Conservation (phyloP, 202 grass and related monocot species). For the Eragrostis tef region DNA sequence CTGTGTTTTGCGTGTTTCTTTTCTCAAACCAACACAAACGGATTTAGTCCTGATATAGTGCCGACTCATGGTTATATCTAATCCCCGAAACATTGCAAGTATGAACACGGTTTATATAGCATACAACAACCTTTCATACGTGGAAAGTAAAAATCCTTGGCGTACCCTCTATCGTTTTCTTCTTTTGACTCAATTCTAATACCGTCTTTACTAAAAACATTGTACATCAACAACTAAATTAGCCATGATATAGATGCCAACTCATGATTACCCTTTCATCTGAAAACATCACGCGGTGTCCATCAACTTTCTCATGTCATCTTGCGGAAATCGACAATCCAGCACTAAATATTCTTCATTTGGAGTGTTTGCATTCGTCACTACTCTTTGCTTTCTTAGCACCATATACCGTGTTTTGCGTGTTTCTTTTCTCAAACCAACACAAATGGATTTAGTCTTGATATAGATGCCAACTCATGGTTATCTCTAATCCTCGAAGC, state of each 20-base stretch:
- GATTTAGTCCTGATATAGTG: background rate
- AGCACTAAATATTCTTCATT: too few species aligned
- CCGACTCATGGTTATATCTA: background rate
- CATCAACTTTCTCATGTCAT: too few species aligned
- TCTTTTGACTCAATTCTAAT: background rate
- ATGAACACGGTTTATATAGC: fast-evolving
- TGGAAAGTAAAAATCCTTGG: background rate
- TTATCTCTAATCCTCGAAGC: background rate
- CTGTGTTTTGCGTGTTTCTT: background rate
- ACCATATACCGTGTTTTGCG: too few species aligned
- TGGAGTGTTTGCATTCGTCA: too few species aligned
- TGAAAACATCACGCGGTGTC: too few species aligned
- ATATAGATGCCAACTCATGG: background rate
- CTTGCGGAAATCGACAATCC: too few species aligned
- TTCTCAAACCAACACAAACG: background rate
- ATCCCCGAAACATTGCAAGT: background rate
- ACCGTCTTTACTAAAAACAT: too few species aligned
- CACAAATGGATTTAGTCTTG: too few species aligned
- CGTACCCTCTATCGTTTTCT: background rate
- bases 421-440: background rate
- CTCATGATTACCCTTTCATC: too few species aligned
- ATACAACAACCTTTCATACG: background rate
- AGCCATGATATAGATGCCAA: too few species aligned
- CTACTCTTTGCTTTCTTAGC: too few species aligned
- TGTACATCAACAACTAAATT: too few species aligned